These are phyloP conservation scores for Mycena olivaceomarginata DNA, from an alignment of 768 basidiomycete species.

Conservation along the genomic window DNA sequence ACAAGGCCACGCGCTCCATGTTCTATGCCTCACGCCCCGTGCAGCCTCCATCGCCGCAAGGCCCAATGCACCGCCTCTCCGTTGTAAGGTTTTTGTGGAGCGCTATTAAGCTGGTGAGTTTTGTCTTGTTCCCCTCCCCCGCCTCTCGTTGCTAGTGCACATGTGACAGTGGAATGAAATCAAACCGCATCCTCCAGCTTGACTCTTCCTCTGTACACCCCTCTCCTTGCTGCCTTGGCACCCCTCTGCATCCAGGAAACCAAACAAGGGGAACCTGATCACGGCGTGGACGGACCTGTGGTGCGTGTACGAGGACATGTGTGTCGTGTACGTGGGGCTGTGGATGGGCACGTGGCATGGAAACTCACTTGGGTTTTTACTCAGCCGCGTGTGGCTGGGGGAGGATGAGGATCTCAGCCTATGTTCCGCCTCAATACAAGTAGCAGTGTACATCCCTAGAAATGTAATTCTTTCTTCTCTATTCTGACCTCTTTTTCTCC, in stretches of 20 bases:
- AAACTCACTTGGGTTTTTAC: conserved; percentile 64
- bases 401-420: conserved; percentile 79
- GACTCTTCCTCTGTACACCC: conserved; percentile 61
- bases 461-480: too few species aligned
- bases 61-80: conserved; percentile 75
- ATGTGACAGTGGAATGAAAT: conserved; percentile 83
- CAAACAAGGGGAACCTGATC: conserved; percentile 61
- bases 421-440: too few species aligned
- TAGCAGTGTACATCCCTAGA: too few species aligned
- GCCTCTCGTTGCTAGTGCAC: conserved; percentile 11
- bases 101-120: conserved; percentile 70
- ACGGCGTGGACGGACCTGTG: conserved; percentile 84
- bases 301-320: conserved; percentile 91
- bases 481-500: too few species aligned
- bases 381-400: conserved; percentile 78
- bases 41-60: conserved; percentile 54
- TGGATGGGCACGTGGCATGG: conserved; percentile 84
- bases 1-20: conserved; percentile 77
- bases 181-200: conserved; percentile 79
- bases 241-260: conserved; percentile 27
- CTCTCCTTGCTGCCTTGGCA: conserved; percentile 58
- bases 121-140: not conserved
- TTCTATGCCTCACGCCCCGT: conserved; percentile 77
- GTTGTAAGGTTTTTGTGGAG: conserved; percentile 88
- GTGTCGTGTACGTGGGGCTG: conserved; percentile 87